A percentile compares a stretch with the other conserved stretches of the same genome.
Evolutionary conservation across 2,329 filamentous ascomycete genomes (phyloP).

Genomic region (Escovopsis weberi): DNA sequence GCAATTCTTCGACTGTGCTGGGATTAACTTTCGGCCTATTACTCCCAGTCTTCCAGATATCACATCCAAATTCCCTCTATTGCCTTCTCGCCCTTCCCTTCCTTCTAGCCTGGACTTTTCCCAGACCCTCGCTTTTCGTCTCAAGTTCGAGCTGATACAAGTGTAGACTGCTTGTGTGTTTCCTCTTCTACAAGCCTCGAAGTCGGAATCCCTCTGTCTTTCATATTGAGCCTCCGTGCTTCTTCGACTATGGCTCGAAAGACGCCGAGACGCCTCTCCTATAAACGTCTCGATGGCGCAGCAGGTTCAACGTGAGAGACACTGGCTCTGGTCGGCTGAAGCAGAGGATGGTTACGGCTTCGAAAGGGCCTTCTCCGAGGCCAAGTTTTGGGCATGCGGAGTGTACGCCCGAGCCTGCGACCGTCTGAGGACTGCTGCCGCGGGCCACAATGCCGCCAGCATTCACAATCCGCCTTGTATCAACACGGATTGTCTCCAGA

Average conservation of each 20-base stretch:
- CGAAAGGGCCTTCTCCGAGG: constrained; percentile 5
- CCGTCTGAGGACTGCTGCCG: constrained; percentile 11
- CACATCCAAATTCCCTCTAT: too few species aligned
- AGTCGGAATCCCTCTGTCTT: neutral
- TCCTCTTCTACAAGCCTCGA: neutral
- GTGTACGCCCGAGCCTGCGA: constrained; percentile 14
- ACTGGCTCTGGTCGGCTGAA: constrained; percentile 9
- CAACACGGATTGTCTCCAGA: constrained; percentile 13
- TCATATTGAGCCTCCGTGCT: too few species aligned
- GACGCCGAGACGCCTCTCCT: constrained; percentile 9
- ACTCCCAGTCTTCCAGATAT: too few species aligned
- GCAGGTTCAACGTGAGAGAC: constrained; percentile 3
- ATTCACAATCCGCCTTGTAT: constrained; percentile 7
- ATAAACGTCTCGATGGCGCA: constrained; percentile 10
- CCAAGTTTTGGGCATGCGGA: constrained; percentile 12
- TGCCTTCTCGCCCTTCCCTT: too few species aligned
- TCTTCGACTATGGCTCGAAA: constrained; percentile 12
- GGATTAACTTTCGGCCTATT: too few species aligned
- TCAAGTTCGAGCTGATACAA: neutral
- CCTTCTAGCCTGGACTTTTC: too few species aligned
- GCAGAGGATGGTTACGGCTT: constrained; percentile 1
- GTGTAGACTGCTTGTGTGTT: too few species aligned
- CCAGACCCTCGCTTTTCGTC: too few species aligned
- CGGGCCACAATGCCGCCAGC: constrained; percentile 8
- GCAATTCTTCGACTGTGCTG: too few species aligned